Evolutionary conservation across 2,329 filamentous ascomycete genomes (phyloP).

Genomic region (Dothideomycetes sp.): DNA sequence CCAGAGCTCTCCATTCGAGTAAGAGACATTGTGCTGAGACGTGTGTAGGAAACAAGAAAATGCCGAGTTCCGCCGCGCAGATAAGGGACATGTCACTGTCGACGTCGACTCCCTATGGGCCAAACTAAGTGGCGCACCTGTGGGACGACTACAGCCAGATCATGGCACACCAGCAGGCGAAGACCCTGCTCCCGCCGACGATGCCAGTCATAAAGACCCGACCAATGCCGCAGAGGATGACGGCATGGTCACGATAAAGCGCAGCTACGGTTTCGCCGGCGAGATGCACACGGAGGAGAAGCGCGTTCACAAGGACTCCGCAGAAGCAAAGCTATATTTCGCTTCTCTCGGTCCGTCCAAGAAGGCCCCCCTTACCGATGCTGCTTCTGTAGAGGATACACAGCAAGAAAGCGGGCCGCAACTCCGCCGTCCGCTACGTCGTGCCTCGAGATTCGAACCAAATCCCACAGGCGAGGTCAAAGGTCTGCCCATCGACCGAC

Average conservation of each 20-base stretch:
- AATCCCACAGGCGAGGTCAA: conserved; percentile 38
- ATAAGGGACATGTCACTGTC: conserved; percentile 37
- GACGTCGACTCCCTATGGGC: conserved; percentile 46
- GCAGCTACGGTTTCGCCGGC: conserved; percentile 47
- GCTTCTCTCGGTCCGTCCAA: conserved; percentile 23
- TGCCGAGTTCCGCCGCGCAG: conserved; percentile 33
- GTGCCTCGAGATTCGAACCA: conserved; percentile 39
- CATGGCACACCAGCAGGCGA: conserved; percentile 9
- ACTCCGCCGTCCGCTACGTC: conserved; percentile 29
- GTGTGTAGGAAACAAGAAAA: conserved; percentile 32
- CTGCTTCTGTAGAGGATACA: too few species aligned
- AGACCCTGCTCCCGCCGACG: conserved; percentile 10
- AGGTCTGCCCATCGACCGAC: conserved; percentile 31
- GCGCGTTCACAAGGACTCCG: conserved; percentile 39
- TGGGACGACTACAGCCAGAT: conserved; percentile 15
- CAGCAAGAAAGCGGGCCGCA: conserved; percentile 17
- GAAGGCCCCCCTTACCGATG: too few species aligned
- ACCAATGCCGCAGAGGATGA: conserved; percentile 19
- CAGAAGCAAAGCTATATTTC: conserved; percentile 44
- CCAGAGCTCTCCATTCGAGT: conserved; percentile 2
- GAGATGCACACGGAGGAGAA: conserved; percentile 44
- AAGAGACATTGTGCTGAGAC: neutral
- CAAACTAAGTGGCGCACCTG: conserved; percentile 32
- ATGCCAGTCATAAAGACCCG: conserved; percentile 9
- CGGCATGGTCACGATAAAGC: conserved; percentile 43